Conservation (phyloP, 805 yeast genomes). For the Yamadazyma insecticola region DNA sequence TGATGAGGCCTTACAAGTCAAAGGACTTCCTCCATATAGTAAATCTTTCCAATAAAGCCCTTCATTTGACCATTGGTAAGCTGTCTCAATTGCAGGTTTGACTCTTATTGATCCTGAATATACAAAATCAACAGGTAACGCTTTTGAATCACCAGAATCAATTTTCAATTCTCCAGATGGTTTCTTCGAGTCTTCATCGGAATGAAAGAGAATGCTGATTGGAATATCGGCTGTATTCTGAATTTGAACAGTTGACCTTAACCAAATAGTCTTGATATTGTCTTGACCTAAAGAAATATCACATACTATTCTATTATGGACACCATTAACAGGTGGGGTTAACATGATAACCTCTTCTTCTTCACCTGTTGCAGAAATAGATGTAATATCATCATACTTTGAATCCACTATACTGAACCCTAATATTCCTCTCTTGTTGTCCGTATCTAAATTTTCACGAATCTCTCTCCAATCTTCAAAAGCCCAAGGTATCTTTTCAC, state of each 20-base stretch:
- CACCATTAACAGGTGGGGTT: conserved; percentile 54
- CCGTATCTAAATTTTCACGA: conserved; percentile 73
- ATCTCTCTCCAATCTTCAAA: conserved; percentile 91
- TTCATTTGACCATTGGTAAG: conserved; percentile 64
- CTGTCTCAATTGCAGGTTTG: conserved; percentile 53
- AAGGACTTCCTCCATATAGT: conserved; percentile 43
- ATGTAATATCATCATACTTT: conserved; percentile 47
- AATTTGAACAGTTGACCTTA: conserved; percentile 71
- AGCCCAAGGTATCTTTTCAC: conserved; percentile 69
- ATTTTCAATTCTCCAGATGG: conserved; percentile 24
- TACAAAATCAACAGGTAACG: conserved; percentile 72
- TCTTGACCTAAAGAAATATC: conserved; percentile 68
- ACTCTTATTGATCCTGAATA: conserved; percentile 55
- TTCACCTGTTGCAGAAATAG: conserved; percentile 69
- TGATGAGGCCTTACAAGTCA: conserved; percentile 53
- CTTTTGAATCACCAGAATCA: conserved; percentile 50
- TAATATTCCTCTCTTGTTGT: conserved; percentile 54
- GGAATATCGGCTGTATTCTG: conserved; percentile 59
- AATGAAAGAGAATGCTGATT: conserved; percentile 42
- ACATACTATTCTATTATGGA: conserved; percentile 72
- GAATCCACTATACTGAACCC: conserved; percentile 60
- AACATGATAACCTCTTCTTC: conserved; percentile 77
- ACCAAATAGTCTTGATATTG: conserved; percentile 70
- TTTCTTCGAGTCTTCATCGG: conserved; percentile 25
- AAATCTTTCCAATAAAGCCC: conserved; percentile 63